A percentile compares a stretch with the other conserved stretches of the same genome.
phyloP scores from a whole-genome alignment of 2,329 filamentous ascomycete genomes.

The Trichoderma lentiforme region DNA sequence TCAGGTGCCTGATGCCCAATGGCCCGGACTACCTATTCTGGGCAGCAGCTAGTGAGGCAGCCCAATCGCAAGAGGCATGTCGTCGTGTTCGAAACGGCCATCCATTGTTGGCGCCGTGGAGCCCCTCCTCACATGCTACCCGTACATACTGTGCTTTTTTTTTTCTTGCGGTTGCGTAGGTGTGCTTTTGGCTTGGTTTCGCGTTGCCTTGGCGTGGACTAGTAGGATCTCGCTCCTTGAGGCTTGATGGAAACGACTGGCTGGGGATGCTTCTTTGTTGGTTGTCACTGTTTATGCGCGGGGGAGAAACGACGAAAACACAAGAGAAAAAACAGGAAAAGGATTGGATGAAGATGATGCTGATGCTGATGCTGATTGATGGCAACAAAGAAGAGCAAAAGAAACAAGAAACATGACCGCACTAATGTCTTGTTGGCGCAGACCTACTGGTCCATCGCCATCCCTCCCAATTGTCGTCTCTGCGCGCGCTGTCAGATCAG shows the following conservation, averaged over 20 bases:
- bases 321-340: neutral
- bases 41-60: constrained; percentile 2
- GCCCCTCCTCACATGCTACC: neutral
- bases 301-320: neutral
- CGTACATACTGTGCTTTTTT: neutral
- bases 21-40: constrained; percentile 14
- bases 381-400: neutral
- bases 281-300: neutral
- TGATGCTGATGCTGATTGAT: neutral
- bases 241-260: neutral
- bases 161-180: neutral
- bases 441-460: constrained; percentile 6
- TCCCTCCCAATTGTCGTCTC: neutral
- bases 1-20: constrained; percentile 20
- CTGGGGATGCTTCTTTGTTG: neutral
- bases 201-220: neutral
- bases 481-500: neutral
- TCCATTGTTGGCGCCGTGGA: neutral
- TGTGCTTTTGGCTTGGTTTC: neutral
- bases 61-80: constrained; percentile 12
- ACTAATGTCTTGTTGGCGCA: neutral
- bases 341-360: neutral
- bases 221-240: neutral
- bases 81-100: constrained; percentile 9
- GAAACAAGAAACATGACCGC: neutral